These are phyloP conservation scores for Lipomyces japonicus DNA, from an alignment of 805 yeast genomes.

Conservation along the genomic window DNA sequence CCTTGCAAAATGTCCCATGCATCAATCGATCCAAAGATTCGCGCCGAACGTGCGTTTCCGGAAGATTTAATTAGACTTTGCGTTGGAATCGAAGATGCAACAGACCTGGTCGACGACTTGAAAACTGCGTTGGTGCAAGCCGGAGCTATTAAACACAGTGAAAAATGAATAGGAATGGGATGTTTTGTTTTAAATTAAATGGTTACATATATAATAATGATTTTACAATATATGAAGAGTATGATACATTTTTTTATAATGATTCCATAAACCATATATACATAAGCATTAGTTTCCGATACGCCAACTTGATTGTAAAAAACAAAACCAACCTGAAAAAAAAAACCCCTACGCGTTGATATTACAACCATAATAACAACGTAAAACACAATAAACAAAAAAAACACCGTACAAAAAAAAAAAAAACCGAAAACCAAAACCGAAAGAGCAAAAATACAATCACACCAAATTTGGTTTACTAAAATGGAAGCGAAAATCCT, in stretches of 20 bases:
- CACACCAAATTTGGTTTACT: not conserved
- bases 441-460: too few relatives aligned
- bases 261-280: too few relatives aligned
- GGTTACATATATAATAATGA: not conserved
- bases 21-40: constrained; percentile 81
- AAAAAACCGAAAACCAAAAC: not conserved
- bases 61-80: constrained; percentile 88
- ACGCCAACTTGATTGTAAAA: too few relatives aligned
- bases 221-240: not conserved
- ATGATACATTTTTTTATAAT: not conserved
- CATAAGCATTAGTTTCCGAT: too few relatives aligned
- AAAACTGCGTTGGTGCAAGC: constrained; percentile 64
- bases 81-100: constrained; percentile 81
- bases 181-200: not conserved
- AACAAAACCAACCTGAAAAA: too few relatives aligned
- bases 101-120: constrained; percentile 79
- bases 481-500: constrained; percentile 5
- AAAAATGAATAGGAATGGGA: too few relatives aligned
- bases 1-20: constrained; percentile 98
- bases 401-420: not conserved
- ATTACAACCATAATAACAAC: too few relatives aligned
- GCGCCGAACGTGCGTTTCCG: constrained; percentile 85
- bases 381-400: not conserved
- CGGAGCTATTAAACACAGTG: constrained; percentile 52
- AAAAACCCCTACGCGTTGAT: too few relatives aligned